Conservation (phyloP, 345 rosid species). For the Eucalyptus urophylla region DNA sequence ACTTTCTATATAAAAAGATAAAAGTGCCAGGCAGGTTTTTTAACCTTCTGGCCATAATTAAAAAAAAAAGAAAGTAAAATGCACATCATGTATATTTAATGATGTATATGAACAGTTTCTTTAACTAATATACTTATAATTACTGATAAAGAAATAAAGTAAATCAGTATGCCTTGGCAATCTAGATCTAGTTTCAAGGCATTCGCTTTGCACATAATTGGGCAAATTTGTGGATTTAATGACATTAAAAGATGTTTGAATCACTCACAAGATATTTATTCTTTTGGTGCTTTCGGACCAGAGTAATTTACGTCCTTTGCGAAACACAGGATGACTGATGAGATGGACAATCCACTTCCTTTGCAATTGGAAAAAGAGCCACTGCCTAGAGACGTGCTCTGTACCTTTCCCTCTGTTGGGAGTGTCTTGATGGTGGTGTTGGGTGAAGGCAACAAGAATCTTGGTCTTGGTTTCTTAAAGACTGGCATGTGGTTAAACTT, state of each 20-base stretch:
- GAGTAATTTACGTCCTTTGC: not conserved
- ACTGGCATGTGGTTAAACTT: slow-evolving; percentile 61
- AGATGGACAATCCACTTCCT: slow-evolving; percentile 33
- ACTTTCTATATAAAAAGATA: not conserved
- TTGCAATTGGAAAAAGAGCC: slow-evolving; percentile 32
- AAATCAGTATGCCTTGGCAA: not conserved
- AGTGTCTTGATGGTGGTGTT: slow-evolving; percentile 47
- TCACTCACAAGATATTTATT: not conserved
- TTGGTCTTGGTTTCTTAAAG: slow-evolving; percentile 22
- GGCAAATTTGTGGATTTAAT: not conserved
- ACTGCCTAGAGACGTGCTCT: slow-evolving; percentile 40
- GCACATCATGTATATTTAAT: not conserved
- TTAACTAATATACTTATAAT: not conserved
- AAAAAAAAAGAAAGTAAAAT: not conserved
- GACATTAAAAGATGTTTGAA: not conserved
- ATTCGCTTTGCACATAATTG: not conserved
- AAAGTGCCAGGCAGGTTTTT: not conserved
- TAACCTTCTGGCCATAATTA: not conserved
- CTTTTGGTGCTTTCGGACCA: not conserved
- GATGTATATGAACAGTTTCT: not conserved
- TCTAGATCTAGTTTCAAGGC: not conserved
- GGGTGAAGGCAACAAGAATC: slow-evolving; percentile 12
- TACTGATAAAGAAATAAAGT: not conserved
- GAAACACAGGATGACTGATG: slow-evolving; percentile 32
- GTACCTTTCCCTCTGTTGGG: slow-evolving; percentile 69